These are phyloP conservation scores for Davidsoniella eucalypti DNA, from an alignment of 2,329 filamentous ascomycete genomes.

Conservation along the genomic window DNA sequence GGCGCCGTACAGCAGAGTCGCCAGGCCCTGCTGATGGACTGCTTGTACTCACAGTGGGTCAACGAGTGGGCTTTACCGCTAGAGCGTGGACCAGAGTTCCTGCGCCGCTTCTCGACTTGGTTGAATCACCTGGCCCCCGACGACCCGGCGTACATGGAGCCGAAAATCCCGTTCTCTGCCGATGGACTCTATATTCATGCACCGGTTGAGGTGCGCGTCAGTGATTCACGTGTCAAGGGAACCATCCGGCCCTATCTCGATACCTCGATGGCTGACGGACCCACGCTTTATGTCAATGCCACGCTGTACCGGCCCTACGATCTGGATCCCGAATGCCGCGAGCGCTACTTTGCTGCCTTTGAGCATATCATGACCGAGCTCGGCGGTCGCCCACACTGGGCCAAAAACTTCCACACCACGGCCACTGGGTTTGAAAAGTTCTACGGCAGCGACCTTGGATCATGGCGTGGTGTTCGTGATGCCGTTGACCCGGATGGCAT, in stretches of 20 bases:
- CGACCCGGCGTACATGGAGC: slow-evolving; percentile 46
- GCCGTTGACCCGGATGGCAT: slow-evolving; percentile 65
- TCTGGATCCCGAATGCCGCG: slow-evolving; percentile 57
- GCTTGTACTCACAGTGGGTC: slow-evolving; percentile 93
- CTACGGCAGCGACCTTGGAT: slow-evolving; percentile 50
- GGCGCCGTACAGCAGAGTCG: slow-evolving; percentile 67
- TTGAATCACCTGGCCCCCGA: slow-evolving; percentile 46
- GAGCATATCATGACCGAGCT: slow-evolving; percentile 82
- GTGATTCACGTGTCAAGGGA: slow-evolving; percentile 40
- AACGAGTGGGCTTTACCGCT: slow-evolving; percentile 96
- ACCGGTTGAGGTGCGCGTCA: slow-evolving; percentile 81
- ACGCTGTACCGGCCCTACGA: slow-evolving; percentile 75
- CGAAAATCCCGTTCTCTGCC: slow-evolving; percentile 65
- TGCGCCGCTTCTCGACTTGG: slow-evolving; percentile 73
- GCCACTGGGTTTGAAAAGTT: slow-evolving; percentile 45
- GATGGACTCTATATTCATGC: slow-evolving; percentile 69
- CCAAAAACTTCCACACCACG: slow-evolving; percentile 65
- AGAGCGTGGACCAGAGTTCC: slow-evolving; percentile 68
- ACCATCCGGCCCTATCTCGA: slow-evolving; percentile 40
- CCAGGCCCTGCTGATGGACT: slow-evolving; percentile 83
- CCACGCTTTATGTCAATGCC: slow-evolving; percentile 77
- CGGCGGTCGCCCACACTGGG: slow-evolving; percentile 74
- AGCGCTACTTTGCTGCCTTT: slow-evolving; percentile 74
- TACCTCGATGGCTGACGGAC: slow-evolving; percentile 48
- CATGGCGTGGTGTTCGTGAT: slow-evolving; percentile 53